These are phyloP conservation scores for Leptographium galeiforme DNA, from an alignment of 2,329 filamentous ascomycete species.

Conservation along the genomic window DNA sequence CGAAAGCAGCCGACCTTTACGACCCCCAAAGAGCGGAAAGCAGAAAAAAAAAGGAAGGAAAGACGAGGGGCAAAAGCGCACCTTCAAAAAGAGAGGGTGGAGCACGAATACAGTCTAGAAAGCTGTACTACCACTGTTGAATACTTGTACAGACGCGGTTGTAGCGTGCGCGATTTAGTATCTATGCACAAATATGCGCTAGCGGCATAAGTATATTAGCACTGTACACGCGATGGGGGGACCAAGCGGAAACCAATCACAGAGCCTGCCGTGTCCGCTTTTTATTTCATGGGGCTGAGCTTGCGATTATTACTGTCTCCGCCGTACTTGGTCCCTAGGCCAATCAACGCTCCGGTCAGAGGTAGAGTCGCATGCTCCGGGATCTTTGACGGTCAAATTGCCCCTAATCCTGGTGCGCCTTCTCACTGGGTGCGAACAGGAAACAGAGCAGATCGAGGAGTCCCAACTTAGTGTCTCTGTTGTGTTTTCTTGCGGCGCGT, in stretches of 20 bases:
- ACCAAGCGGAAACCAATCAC: not conserved
- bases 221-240: not conserved
- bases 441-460: not conserved
- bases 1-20: not conserved
- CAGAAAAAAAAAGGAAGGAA: too few species aligned
- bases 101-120: too few species aligned
- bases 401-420: not conserved
- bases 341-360: constrained; percentile 19
- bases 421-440: not conserved
- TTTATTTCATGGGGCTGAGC: not conserved
- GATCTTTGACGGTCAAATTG: not conserved
- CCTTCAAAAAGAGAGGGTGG: too few species aligned
- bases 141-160: not conserved
- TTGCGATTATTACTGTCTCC: not conserved
- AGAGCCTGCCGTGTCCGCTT: not conserved
- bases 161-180: not conserved
- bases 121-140: too few species aligned
- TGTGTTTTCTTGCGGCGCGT: not conserved
- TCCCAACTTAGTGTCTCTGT: not conserved
- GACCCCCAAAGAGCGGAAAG: too few species aligned
- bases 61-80: too few species aligned
- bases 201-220: not conserved
- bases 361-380: not conserved
- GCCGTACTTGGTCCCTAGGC: constrained; percentile 10
- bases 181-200: constrained; percentile 2